These are phyloP conservation scores for Fonsecaea erecta DNA, from an alignment of 2,329 filamentous ascomycete genomes.

Conservation along the genomic window DNA sequence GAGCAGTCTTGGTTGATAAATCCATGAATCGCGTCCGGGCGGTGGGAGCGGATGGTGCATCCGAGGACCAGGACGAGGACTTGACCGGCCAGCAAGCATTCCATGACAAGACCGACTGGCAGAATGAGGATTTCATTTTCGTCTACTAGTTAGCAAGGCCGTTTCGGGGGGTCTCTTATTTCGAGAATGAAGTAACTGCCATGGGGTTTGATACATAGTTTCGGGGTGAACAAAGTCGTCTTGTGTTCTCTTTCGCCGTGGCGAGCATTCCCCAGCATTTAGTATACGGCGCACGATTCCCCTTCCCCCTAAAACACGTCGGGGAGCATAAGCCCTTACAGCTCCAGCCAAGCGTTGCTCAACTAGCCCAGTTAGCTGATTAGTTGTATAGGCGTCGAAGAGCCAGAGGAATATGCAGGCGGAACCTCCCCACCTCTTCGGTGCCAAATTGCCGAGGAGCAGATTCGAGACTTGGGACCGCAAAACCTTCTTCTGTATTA, in stretches of 20 bases:
- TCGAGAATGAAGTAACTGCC: background rate
- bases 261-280: background rate
- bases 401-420: too few species aligned
- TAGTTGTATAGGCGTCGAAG: background rate
- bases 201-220: background rate
- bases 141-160: constrained; percentile 34
- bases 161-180: background rate
- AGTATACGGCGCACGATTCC: background rate
- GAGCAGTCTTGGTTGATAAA: constrained; percentile 61
- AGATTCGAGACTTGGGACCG: background rate
- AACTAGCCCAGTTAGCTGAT: background rate
- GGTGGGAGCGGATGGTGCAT: constrained; percentile 35
- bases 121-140: constrained; percentile 43
- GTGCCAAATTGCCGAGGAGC: constrained; percentile 1
- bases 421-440: background rate
- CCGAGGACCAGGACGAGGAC: constrained; percentile 38
- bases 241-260: background rate
- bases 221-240: background rate
- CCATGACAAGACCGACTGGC: constrained; percentile 41
- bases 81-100: constrained; percentile 39
- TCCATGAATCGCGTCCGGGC: constrained; percentile 54
- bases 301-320: too few species aligned
- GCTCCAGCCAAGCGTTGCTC: background rate
- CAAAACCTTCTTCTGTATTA: background rate
- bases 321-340: background rate